These are phyloP conservation scores for Sporothrix globosa DNA, from an alignment of 2,329 filamentous ascomycete genomes.

Conservation along the genomic window DNA sequence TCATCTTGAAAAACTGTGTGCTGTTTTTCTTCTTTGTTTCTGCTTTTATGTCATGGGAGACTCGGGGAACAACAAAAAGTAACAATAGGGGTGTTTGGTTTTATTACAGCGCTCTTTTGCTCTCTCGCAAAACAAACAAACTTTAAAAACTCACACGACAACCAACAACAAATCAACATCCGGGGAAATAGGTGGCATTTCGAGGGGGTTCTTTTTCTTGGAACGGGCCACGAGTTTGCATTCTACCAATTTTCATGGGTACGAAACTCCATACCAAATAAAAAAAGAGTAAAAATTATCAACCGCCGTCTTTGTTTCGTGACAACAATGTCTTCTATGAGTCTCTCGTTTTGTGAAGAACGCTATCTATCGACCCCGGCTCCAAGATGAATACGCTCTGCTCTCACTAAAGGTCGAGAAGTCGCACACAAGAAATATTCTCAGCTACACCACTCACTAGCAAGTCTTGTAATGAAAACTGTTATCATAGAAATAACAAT, in stretches of 20 bases:
- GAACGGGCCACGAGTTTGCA: background rate
- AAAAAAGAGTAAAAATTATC: slow-evolving; percentile 25
- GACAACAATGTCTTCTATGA: slow-evolving; percentile 3
- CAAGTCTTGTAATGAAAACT: too few relatives aligned
- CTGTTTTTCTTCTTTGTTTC: slow-evolving; percentile 16
- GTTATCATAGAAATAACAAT: too few relatives aligned
- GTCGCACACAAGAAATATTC: too few relatives aligned
- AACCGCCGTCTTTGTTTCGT: background rate
- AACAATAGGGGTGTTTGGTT: slow-evolving; percentile 25
- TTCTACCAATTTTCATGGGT: background rate
- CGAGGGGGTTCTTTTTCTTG: background rate
- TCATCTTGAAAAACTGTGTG: too few relatives aligned
- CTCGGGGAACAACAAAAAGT: slow-evolving; percentile 15
- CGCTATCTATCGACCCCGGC: background rate
- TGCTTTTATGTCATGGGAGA: slow-evolving; percentile 23
- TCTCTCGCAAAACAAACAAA: slow-evolving; percentile 6
- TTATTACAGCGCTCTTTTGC: slow-evolving; percentile 26
- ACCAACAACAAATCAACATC: background rate
- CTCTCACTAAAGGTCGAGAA: too few relatives aligned
- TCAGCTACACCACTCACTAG: too few relatives aligned
- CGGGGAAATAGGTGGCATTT: background rate
- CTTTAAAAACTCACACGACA: background rate
- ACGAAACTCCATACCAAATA: slow-evolving; percentile 6
- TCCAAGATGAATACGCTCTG: too few relatives aligned
- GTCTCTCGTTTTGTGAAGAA: background rate